Conservation (phyloP, 2,329 filamentous ascomycete genomes). For the Hymenoscyphus scutula region DNA sequence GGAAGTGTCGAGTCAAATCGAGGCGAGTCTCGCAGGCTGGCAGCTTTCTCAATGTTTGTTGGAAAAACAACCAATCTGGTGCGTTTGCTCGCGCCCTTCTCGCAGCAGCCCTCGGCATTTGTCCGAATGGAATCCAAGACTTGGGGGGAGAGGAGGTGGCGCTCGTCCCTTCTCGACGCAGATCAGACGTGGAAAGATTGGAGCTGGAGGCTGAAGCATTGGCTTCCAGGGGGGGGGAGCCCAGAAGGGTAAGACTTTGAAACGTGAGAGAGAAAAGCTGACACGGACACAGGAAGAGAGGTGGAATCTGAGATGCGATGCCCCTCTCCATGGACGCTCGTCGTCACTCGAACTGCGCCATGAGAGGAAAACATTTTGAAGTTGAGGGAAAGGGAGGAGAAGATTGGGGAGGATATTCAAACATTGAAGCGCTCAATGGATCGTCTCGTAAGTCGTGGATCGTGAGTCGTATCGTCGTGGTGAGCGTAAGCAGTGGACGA, state of each 20-base stretch:
- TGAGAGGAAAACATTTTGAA: not conserved
- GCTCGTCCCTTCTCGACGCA: slow-evolving; percentile 3
- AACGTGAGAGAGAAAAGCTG: not conserved
- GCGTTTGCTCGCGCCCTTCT: too few species aligned
- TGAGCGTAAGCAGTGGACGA: not conserved
- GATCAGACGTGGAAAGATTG: not conserved
- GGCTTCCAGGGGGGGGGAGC: not conserved
- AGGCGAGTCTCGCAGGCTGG: too few species aligned
- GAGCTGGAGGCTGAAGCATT: not conserved
- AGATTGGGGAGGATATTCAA: not conserved
- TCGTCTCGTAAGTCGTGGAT: too few species aligned
- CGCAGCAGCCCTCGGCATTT: not conserved
- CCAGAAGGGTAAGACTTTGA: not conserved
- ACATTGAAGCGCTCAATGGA: not conserved
- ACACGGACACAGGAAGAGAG: not conserved
- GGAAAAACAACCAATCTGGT: not conserved
- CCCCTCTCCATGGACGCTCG: not conserved
- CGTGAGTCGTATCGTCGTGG: not conserved
- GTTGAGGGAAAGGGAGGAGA: not conserved
- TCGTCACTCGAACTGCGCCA: not conserved
- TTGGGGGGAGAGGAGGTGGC: slow-evolving; percentile 1
- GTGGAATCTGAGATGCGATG: not conserved
- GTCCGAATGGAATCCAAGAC: not conserved
- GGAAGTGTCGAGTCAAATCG: too few species aligned
- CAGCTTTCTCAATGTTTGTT: not conserved